A percentile compares a stretch with the other conserved stretches of the same genome.
Conservation (phyloP, 2,329 filamentous ascomycete genomes). For the Pestalotiopsis sp. region DNA sequence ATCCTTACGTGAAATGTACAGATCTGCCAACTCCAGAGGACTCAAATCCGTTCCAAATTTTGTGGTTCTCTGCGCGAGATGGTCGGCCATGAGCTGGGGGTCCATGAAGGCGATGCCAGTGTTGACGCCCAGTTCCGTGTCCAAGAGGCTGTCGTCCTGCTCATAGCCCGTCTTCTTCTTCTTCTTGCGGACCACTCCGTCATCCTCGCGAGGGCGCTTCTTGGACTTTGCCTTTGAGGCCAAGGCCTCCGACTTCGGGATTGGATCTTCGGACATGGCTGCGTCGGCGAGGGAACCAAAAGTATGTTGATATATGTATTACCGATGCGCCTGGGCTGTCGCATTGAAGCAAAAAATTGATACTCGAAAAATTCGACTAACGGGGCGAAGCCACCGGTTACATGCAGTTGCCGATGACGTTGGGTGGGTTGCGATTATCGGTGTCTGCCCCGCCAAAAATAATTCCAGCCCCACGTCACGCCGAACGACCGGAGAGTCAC, state of each 20-base stretch:
- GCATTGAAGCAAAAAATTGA: slow-evolving; percentile 3
- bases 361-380: slow-evolving; percentile 11
- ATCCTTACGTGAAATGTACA: slow-evolving; percentile 72
- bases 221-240: slow-evolving; percentile 38
- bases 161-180: slow-evolving; percentile 60
- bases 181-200: slow-evolving; percentile 45
- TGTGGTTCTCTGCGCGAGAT: slow-evolving; percentile 77
- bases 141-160: slow-evolving; percentile 58
- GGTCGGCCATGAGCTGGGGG: slow-evolving; percentile 78
- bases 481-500: slow-evolving; percentile 2
- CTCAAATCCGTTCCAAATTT: slow-evolving; percentile 82
- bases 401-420: slow-evolving; percentile 2
- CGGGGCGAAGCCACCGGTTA: slow-evolving; percentile 1
- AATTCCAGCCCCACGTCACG: slow-evolving; percentile 10
- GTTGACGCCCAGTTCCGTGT: slow-evolving; percentile 77
- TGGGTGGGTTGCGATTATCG: neutral
- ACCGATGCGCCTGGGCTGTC: neutral
- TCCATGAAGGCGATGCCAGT: slow-evolving; percentile 82
- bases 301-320: neutral
- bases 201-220: slow-evolving; percentile 60
- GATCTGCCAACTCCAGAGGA: slow-evolving; percentile 80
- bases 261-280: slow-evolving; percentile 15
- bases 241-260: slow-evolving; percentile 20
- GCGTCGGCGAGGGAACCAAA: neutral
- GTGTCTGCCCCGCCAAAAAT: slow-evolving; percentile 11